Conservation (phyloP, 257 asterid species). For the Solanum medicagineum region DNA sequence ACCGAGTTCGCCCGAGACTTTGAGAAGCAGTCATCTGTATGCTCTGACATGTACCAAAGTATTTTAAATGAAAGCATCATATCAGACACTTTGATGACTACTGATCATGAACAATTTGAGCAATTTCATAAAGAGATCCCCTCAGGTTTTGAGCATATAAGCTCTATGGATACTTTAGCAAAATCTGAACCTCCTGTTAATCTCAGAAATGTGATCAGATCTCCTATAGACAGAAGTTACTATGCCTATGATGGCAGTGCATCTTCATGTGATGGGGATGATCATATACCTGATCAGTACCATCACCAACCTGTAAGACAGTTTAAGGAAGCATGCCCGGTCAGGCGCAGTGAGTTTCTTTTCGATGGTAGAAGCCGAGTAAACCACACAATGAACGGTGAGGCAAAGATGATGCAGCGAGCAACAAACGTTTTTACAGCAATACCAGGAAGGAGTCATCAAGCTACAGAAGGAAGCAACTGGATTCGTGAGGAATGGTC, state of each 20-base stretch:
- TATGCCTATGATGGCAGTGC: constrained; percentile 53
- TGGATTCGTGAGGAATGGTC: constrained; percentile 23
- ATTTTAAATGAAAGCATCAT: constrained; percentile 15
- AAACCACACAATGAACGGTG: constrained; percentile 7
- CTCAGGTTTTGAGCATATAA: constrained; percentile 17
- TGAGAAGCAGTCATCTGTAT: constrained; percentile 3
- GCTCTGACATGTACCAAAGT: constrained; percentile 9
- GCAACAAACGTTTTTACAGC: constrained; percentile 12
- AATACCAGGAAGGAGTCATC: constrained; percentile 10
- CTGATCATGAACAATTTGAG: constrained; percentile 23
- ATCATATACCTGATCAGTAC: constrained; percentile 12
- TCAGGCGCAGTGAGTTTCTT: constrained; percentile 11
- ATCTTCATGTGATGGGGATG: constrained; percentile 62
- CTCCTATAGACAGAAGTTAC: constrained; percentile 29
- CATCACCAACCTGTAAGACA: constrained; percentile 18
- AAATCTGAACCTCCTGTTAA: constrained; percentile 17
- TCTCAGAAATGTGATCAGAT: constrained; percentile 11
- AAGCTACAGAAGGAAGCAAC: constrained; percentile 16
- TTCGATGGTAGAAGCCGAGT: constrained; percentile 9
- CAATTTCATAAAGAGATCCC: constrained; percentile 11
- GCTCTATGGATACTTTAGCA: constrained; percentile 28
- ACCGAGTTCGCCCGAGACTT: constrained; percentile 9
- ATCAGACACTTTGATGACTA: constrained; percentile 16
- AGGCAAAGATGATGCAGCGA: constrained; percentile 17
- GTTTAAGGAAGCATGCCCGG: constrained; percentile 8